Percentiles rank a stretch among this genome's conserved stretches.
Conservation (phyloP, 1,284 basidiomycete genomes). For the Leccinum huronense region DNA sequence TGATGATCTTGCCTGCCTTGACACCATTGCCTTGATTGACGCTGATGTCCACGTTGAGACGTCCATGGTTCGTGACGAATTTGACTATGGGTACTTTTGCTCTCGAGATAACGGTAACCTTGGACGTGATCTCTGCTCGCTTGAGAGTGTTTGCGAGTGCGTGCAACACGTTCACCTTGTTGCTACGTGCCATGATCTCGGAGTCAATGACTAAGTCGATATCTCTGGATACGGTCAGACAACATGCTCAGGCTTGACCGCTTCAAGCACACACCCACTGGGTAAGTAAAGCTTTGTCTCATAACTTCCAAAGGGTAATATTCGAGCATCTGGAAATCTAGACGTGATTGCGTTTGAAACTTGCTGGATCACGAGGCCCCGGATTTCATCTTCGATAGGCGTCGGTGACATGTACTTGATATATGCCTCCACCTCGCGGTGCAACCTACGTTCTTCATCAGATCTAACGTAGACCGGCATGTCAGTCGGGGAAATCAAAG, state of each 20-base stretch:
- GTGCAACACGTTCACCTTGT: slow-evolving; percentile 59
- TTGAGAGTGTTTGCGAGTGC: slow-evolving; percentile 65
- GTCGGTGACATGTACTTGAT: slow-evolving; percentile 88
- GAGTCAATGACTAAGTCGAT: slow-evolving; percentile 77
- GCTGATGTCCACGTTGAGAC: slow-evolving; percentile 87
- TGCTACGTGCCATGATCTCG: slow-evolving; percentile 58
- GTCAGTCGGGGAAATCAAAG: too few species aligned
- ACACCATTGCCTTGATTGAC: slow-evolving; percentile 88
- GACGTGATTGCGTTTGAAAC: slow-evolving; percentile 67
- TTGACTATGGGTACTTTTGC: slow-evolving; percentile 95
- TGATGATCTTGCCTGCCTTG: slow-evolving; percentile 78
- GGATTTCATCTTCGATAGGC: slow-evolving; percentile 79
- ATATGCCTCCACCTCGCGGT: slow-evolving; percentile 83
- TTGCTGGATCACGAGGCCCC: slow-evolving; percentile 72
- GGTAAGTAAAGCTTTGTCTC: slow-evolving; percentile 95
- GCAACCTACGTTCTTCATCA: slow-evolving; percentile 52
- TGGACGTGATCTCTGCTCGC: slow-evolving; percentile 55
- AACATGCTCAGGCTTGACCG: not conserved
- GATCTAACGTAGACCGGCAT: slow-evolving; percentile 8
- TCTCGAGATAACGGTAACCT: slow-evolving; percentile 83
- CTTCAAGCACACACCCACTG: slow-evolving; percentile 63
- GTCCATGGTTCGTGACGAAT: slow-evolving; percentile 77
- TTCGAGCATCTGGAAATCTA: slow-evolving; percentile 77
- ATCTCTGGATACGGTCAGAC: slow-evolving; percentile 46
- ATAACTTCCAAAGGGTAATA: slow-evolving; percentile 90